Percentiles rank a stretch among this genome's conserved stretches.
Evolutionary conservation across 306 rosid species (phyloP).

Genomic region (Gastrolobium bilobum): DNA sequence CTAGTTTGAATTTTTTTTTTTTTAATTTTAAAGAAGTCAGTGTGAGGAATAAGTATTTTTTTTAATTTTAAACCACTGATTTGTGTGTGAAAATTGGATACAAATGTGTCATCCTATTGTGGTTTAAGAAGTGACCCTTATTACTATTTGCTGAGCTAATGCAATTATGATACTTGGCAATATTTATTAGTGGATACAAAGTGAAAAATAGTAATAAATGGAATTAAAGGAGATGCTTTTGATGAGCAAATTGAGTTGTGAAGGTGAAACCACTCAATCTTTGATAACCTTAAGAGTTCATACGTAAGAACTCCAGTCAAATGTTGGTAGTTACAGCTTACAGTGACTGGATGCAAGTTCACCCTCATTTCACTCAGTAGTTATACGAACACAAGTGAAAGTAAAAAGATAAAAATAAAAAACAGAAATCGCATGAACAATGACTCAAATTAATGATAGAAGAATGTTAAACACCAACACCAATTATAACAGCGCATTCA

Average conservation of each 20-base stretch:
- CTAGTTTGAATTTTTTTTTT: no score
- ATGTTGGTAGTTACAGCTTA: background rate
- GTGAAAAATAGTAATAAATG: background rate
- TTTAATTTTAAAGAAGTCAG: no score
- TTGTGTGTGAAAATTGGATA: no score
- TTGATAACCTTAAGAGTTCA: background rate
- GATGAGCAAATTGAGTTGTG: background rate
- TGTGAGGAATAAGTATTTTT: no score
- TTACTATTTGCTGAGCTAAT: no score
- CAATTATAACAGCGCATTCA: conserved; percentile 33
- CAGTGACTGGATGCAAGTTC: conserved; percentile 30
- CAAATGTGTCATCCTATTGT: no score
- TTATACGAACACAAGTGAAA: background rate
- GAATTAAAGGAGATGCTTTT: background rate
- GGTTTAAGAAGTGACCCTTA: no score
- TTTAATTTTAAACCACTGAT: no score
- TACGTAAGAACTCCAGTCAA: background rate
- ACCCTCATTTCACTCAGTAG: conserved; percentile 44
- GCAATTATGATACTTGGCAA: no score
- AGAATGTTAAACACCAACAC: conserved; percentile 9
- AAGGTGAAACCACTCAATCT: background rate
- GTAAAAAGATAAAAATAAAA: background rate
- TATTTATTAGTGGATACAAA: no score
- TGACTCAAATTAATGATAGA: conserved; percentile 3
- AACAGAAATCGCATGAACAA: conserved; percentile 26